Base-by-base conservation (phyloP, 768 basidiomycete species). In the Hygrophorus pudorinus region DNA sequence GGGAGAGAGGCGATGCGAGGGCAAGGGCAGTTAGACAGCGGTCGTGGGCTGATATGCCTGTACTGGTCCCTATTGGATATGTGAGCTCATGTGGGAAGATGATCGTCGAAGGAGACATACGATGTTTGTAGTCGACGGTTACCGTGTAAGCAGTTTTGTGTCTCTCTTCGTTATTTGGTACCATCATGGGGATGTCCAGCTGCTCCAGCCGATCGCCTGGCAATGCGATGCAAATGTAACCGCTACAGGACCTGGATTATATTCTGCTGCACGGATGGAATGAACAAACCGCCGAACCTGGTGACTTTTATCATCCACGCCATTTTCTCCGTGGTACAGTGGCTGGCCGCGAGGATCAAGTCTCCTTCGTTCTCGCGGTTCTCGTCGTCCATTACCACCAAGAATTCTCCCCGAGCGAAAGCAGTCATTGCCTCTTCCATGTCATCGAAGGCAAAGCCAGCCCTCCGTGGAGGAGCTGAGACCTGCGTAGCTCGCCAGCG, bases 361-460 rank as follows among this genome's bases (percentile, higher is more conserved):
- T 99, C 96, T 2, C 96, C 94, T 59, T 99, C 96, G 59, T 99
- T 99, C 66, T 99, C 96, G 48, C 96, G 71, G 51, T 72, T 71
- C 64, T 96, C 88, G 63, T 98, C 94, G 60, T 99, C 96, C 85
- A 97, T 91, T 5, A 98, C 96, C 1, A 99, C 87, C 44, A 99
- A 71, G 51, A 97, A 92, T 57, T 94, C 88, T 1, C 93, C 93
- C 3, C 69, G 69, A 2, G 66, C 67, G 57, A 91, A 86, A 2
- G 86, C 85, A 4, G 62, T 73, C 20, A 97, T 61, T 0, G 93
- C 89, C 12, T 79, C 81, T 47, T 86, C 78, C 50, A 98, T 77
- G 0, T 77, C 47, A 55, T 97, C 91, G 53, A 98, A 93, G 0
- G 73, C 55, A 56, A 86, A 87, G 17, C n/a, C 27, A 8, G 16